Conservation (phyloP, 148 eudicot species). For the Spergularia bocconei region DNA sequence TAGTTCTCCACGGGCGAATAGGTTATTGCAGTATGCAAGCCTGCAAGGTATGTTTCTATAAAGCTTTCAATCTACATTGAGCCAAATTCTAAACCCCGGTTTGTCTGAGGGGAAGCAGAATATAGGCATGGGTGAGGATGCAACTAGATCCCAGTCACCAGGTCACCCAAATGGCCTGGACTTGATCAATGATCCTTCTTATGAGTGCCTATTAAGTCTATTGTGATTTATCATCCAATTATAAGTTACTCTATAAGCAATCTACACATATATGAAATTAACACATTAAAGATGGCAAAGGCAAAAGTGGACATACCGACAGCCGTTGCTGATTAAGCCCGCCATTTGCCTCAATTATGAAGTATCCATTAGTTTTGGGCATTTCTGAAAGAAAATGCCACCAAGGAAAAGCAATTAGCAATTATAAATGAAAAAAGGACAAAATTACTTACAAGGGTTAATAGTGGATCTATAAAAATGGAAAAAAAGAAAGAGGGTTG, state of each 20-base stretch:
- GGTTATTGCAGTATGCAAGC: too few relatives aligned
- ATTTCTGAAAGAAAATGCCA: slow-evolving; percentile 35
- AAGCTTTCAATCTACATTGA: too few relatives aligned
- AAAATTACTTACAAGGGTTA: neutral
- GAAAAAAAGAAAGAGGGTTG: neutral
- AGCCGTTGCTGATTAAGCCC: slow-evolving; percentile 95
- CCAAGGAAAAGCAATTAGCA: slow-evolving; percentile 22
- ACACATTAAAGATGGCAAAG: slow-evolving; percentile 5
- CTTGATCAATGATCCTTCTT: neutral
- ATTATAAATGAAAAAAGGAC: neutral
- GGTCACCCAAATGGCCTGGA: neutral
- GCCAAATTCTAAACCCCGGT: too few relatives aligned
- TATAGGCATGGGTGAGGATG: neutral
- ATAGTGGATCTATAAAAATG: neutral
- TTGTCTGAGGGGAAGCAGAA: neutral
- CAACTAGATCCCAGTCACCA: neutral
- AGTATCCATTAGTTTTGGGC: slow-evolving; percentile 83
- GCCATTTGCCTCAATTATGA: slow-evolving; percentile 97
- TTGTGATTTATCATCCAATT: neutral
- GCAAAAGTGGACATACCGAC: slow-evolving; percentile 55
- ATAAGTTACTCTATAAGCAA: neutral
- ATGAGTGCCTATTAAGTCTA: neutral
- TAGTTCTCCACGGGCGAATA: too few relatives aligned
- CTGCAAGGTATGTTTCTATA: too few relatives aligned
- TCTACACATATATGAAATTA: neutral